These are phyloP conservation scores for Chaetomiaceae sp. DNA, from an alignment of 2,329 filamentous ascomycete genomes.

Conservation along the genomic window DNA sequence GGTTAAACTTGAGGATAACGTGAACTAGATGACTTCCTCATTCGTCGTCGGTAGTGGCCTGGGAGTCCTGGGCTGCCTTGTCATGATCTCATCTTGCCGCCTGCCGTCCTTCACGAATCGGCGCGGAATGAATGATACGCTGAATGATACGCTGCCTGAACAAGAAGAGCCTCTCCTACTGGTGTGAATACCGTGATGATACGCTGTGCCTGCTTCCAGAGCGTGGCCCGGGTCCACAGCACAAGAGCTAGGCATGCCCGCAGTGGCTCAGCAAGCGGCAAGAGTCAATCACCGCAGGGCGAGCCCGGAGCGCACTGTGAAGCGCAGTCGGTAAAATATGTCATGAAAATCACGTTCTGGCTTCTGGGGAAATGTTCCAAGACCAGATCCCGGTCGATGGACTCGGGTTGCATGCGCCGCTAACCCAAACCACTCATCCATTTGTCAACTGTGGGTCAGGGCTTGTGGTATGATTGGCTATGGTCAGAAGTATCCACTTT, in stretches of 20 bases:
- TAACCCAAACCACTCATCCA: background rate
- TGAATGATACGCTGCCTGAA: no score
- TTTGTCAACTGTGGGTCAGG: background rate
- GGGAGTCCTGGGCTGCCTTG: background rate
- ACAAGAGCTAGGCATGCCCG: conserved; percentile 7
- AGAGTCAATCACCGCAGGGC: no score
- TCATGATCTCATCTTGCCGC: background rate
- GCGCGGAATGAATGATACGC: no score
- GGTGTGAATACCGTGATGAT: no score
- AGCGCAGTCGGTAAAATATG: background rate
- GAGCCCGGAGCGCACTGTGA: no score
- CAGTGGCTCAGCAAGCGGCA: no score
- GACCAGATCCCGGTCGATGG: background rate
- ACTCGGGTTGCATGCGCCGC: background rate
- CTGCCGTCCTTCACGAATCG: no score
- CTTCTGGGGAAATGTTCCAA: background rate
- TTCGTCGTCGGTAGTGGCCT: background rate
- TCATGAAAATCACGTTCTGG: no score
- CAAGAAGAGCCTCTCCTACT: no score
- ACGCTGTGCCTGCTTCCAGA: no score
- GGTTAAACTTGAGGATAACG: background rate
- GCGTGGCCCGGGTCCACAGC: background rate
- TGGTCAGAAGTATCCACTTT: background rate
- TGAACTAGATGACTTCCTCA: conserved; percentile 2
- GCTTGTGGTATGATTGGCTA: background rate